Conservation (phyloP, 495 filamentous ascomycete genomes). For the Cercophora sp. region DNA sequence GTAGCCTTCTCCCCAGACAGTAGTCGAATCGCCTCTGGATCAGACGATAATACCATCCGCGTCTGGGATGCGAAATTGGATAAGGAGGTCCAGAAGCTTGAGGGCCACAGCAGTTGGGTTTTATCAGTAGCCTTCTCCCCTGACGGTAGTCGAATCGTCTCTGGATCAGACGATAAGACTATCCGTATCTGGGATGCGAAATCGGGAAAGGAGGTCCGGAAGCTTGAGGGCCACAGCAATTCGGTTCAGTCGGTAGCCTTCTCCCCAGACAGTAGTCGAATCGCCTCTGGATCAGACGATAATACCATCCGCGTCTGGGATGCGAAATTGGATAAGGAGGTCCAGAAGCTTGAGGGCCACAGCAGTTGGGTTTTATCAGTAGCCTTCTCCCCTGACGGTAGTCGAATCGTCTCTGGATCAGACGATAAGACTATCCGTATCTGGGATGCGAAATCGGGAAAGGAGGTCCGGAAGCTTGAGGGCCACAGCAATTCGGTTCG, state of each 20-base stretch:
- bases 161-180: too few relatives aligned
- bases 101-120: too few relatives aligned
- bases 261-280: background rate
- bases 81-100: background rate
- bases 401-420: constrained; percentile 29
- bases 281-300: background rate
- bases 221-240: background rate
- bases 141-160: too few relatives aligned
- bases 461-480: background rate
- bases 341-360: constrained; percentile 2
- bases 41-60: background rate
- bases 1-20: background rate
- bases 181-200: too few relatives aligned
- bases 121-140: too few relatives aligned
- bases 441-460: constrained; percentile 53
- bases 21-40: background rate
- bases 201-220: too few relatives aligned
- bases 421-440: constrained; percentile 29
- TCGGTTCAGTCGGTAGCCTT: background rate
- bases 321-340: background rate
- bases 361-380: background rate
- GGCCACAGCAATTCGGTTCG: background rate
- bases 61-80: background rate
- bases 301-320: background rate
- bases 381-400: constrained; percentile 7